phyloP scores from a whole-genome alignment of 2,329 filamentous ascomycete species.

The Coniochaeta pulveracea region DNA sequence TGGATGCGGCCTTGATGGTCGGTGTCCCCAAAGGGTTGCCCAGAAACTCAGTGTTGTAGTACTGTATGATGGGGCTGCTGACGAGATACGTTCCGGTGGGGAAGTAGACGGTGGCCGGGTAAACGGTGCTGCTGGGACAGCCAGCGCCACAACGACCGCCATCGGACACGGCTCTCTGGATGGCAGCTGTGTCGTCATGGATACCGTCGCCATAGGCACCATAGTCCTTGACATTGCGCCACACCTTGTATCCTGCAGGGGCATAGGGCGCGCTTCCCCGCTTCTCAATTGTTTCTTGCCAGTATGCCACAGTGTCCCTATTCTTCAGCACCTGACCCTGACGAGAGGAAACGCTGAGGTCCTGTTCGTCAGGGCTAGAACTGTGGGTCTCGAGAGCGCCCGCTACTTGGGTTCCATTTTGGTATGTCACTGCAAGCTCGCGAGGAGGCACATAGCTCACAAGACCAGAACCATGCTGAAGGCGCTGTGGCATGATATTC shows the following conservation, averaged over 20 bases:
- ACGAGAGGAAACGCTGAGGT: no score
- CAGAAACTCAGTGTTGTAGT: slow-evolving; percentile 62
- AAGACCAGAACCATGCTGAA: background rate
- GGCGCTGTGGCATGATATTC: background rate
- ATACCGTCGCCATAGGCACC: slow-evolving; percentile 23
- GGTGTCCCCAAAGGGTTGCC: slow-evolving; percentile 40
- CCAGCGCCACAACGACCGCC: slow-evolving; percentile 47
- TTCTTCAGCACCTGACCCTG: no score
- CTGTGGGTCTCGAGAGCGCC: no score
- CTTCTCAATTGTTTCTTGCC: background rate
- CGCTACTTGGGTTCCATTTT: background rate
- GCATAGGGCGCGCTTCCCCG: background rate
- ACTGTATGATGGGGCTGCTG: slow-evolving; percentile 50
- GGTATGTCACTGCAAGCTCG: background rate
- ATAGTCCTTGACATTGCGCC: slow-evolving; percentile 28
- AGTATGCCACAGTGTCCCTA: no score
- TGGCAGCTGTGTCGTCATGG: slow-evolving; percentile 18
- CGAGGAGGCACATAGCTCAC: background rate
- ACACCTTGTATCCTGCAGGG: slow-evolving; percentile 14
- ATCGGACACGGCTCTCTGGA: slow-evolving; percentile 19
- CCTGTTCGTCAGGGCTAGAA: no score
- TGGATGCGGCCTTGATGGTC: slow-evolving; percentile 12
- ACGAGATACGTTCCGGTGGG: slow-evolving; percentile 58
- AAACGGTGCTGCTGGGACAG: slow-evolving; percentile 37
- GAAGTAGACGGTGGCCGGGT: slow-evolving; percentile 56